Conservation (phyloP, 1,284 basidiomycete species). For the Porogramme epimiltina region DNA sequence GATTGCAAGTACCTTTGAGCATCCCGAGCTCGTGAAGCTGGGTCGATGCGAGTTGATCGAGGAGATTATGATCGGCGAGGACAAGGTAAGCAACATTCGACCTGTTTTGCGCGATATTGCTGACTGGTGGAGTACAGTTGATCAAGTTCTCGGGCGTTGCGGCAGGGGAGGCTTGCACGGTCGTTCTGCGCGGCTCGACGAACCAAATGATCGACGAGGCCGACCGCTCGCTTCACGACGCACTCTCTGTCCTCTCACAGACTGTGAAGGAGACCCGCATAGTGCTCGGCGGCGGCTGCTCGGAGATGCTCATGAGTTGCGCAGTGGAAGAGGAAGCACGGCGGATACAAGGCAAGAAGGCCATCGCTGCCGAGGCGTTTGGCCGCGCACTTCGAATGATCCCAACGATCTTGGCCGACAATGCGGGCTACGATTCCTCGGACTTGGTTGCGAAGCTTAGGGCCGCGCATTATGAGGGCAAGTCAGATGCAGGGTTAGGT, state of each 20-base stretch:
- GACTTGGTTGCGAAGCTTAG: constrained; percentile 91
- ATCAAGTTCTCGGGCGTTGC: constrained; percentile 99
- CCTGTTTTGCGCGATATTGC: neutral
- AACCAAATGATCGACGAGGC: constrained; percentile 99
- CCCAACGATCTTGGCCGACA: constrained; percentile 96
- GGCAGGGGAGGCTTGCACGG: constrained; percentile 98
- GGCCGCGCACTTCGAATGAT: constrained; percentile 90
- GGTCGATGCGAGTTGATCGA: constrained; percentile 95
- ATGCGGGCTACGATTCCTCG: constrained; percentile 96
- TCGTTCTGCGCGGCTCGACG: constrained; percentile 95
- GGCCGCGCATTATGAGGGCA: constrained; percentile 93
- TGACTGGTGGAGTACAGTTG: constrained; percentile 53
- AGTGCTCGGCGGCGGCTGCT: constrained; percentile 94
- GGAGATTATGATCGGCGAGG: constrained; percentile 99
- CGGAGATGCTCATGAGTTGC: constrained; percentile 97
- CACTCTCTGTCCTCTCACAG: constrained; percentile 95
- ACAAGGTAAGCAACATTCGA: constrained; percentile 67
- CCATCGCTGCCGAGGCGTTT: constrained; percentile 93
- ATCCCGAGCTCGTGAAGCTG: constrained; percentile 91
- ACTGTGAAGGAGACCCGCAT: constrained; percentile 97
- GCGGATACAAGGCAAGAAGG: constrained; percentile 91
- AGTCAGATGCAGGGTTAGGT: constrained; percentile 85
- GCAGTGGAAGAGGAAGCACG: constrained; percentile 90
- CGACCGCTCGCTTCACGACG: constrained; percentile 96
- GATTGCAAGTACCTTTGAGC: constrained; percentile 95